Evolutionary conservation across 345 rosid genomes (phyloP), one percentile per base, ranked within the genome.

Genomic region (Xanthoceras sorbifolium): DNA sequence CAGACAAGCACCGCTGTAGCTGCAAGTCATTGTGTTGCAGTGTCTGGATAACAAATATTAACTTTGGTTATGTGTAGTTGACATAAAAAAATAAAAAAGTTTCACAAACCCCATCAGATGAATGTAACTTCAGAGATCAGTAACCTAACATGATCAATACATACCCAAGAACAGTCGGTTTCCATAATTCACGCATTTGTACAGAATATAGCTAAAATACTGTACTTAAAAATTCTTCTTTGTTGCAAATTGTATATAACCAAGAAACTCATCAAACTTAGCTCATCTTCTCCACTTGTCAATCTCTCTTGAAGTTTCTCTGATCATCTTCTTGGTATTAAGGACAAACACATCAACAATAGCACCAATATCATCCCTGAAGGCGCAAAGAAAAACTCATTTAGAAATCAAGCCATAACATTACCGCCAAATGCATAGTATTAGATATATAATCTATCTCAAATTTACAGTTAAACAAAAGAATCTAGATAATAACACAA

Each of bases 261-360:
- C 17, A 11, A 59, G n/a, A 31, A 29, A 36, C n/a, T 50, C 69
- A 62, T 22, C 42, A 42, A 63, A 31, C 14, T 69, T 15, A 23
- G 54, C 67, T 86, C 84, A 89, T 89, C 86, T 95, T 78, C 88
- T 86, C 99, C 99, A 90, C 82, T 93, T 93, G 72, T 89, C 92
- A 34, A 95, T 86, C 82, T 95, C 97, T 65, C 85, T 88, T 9
- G 97, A 80, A 67, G 98, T 90, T 42, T 83, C 90, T 80, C 66
- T 76, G 72, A 84, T 86, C 64, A 93, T 78, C 85, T 87, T 92
- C 94, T 84, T 92, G 31, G 97, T 87, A 81, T 81, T 84, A 67
- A 80, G 71, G 31, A 90, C 82, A 23, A 92, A 78, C 65, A 89
- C 98, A 83, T 90, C 93, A 26, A 89, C 72, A 9, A 95, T 83